Percentiles rank a stretch among this genome's conserved stretches.
Evolutionary conservation across 345 rosid genomes (phyloP).

Genomic region (Atalantia buxifolia): DNA sequence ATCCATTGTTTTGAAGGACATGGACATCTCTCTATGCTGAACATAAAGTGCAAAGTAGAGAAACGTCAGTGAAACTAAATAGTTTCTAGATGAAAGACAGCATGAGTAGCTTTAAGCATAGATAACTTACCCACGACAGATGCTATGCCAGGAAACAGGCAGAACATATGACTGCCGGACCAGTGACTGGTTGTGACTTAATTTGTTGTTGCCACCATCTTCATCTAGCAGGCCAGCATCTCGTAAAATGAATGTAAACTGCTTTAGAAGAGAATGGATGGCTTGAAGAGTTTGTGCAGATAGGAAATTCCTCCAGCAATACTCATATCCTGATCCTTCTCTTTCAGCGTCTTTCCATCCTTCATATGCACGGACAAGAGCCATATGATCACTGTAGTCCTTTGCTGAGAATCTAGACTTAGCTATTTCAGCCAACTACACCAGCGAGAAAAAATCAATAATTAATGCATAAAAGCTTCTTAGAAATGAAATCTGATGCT

Average conservation of each 20-base stretch:
- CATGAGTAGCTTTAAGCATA: background rate
- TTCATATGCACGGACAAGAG: conserved; percentile 97
- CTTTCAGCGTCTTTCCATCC: conserved; percentile 99
- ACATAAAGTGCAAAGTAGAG: conserved; percentile 11
- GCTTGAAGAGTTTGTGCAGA: conserved; percentile 97
- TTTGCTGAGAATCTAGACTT: conserved; percentile 95
- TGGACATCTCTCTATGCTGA: conserved; percentile 91
- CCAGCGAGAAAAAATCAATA: conserved; percentile 15
- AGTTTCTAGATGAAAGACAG: background rate
- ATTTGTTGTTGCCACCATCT: conserved; percentile 50
- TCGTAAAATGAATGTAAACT: conserved; percentile 76
- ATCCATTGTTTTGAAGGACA: conserved; percentile 97
- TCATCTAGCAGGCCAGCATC: conserved; percentile 75
- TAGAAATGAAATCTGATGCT: background rate
- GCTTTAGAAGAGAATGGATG: conserved; percentile 92
- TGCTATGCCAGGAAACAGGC: conserved; percentile 92
- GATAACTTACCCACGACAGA: conserved; percentile 79
- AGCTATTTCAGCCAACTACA: conserved; percentile 89
- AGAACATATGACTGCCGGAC: conserved; percentile 95
- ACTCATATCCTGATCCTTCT: conserved; percentile 93
- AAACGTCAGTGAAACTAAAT: conserved; percentile 7
- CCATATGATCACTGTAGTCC: conserved; percentile 99
- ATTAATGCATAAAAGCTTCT: background rate
- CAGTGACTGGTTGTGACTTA: conserved; percentile 85
- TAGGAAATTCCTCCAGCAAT: conserved; percentile 96